These are phyloP conservation scores for Diplodia sapinea DNA, from an alignment of 2,329 filamentous ascomycete genomes.

Conservation along the genomic window DNA sequence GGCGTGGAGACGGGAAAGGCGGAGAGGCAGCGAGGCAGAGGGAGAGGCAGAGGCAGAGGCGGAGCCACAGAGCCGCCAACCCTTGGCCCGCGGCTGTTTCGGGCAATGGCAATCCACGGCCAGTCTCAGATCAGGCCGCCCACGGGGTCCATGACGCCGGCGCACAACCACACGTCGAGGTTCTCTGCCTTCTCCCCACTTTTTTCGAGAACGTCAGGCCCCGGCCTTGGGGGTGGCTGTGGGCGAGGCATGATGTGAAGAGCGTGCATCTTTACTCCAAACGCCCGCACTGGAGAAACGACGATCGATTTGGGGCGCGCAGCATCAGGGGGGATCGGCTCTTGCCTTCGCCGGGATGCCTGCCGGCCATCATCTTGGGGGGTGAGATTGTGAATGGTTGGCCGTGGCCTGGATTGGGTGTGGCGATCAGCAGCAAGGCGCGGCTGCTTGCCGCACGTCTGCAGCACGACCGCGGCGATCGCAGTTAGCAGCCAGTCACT, in stretches of 20 bases:
- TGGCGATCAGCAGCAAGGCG: not conserved
- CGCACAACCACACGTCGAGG: not conserved
- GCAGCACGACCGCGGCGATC: no score
- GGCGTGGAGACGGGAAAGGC: no score
- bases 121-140: constrained; percentile 18
- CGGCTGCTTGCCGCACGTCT: not conserved
- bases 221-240: not conserved
- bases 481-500: no score
- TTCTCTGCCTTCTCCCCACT: not conserved
- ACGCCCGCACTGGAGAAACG: constrained; percentile 6
- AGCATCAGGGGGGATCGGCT: not conserved
- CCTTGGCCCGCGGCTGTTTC: not conserved
- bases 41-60: not conserved
- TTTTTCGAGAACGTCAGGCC: not conserved
- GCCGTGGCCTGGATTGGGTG: not conserved
- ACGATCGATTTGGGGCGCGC: not conserved
- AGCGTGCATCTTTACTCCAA: constrained; percentile 16
- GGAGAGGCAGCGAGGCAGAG: not conserved
- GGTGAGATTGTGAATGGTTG: not conserved
- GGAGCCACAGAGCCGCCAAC: not conserved
- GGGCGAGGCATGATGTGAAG: not conserved
- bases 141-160: not conserved
- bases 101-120: not conserved
- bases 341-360: not conserved
- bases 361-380: not conserved